These are phyloP conservation scores for Cornus controversa DNA, from an alignment of 148 eudicot species.

Conservation along the genomic window DNA sequence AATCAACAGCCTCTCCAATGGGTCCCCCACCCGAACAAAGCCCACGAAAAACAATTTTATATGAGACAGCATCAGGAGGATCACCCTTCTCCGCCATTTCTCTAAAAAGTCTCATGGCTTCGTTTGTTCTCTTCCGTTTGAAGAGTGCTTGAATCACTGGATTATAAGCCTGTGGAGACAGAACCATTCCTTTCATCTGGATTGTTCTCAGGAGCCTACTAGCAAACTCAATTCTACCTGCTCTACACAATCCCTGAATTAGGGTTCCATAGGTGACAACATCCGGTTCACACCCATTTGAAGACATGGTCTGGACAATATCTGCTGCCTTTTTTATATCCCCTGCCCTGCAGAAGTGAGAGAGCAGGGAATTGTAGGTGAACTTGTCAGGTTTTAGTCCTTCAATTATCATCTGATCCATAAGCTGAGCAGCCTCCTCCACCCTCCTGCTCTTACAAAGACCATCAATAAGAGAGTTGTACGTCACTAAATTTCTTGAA, in stretches of 20 bases:
- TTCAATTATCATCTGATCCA: conserved; percentile 97
- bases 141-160: conserved; percentile 79
- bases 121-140: conserved; percentile 49
- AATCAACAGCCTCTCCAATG: conserved; percentile 85
- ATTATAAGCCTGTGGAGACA: conserved; percentile 82
- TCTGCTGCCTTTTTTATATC: conserved; percentile 87
- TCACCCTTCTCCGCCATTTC: conserved; percentile 81
- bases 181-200: conserved; percentile 77
- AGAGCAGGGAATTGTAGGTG: conserved; percentile 76
- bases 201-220: conserved; percentile 73
- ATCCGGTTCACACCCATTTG: conserved; percentile 94
- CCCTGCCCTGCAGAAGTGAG: conserved; percentile 81
- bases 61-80: conserved; percentile 72
- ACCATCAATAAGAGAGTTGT: conserved; percentile 85
- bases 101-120: conserved; percentile 70
- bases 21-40: conserved; percentile 93
- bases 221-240: conserved; percentile 73
- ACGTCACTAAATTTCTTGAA: conserved; percentile 71
- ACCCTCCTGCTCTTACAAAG: conserved; percentile 64
- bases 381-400: conserved; percentile 87
- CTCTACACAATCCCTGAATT: conserved; percentile 86
- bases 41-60: conserved; percentile 76
- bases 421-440: conserved; percentile 77
- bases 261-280: conserved; percentile 84
- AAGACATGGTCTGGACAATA: conserved; percentile 84